Evolutionary conservation across 768 basidiomycete genomes (phyloP), one percentile per base, ranked within the genome.

Genomic region (Agrocybe praecox): DNA sequence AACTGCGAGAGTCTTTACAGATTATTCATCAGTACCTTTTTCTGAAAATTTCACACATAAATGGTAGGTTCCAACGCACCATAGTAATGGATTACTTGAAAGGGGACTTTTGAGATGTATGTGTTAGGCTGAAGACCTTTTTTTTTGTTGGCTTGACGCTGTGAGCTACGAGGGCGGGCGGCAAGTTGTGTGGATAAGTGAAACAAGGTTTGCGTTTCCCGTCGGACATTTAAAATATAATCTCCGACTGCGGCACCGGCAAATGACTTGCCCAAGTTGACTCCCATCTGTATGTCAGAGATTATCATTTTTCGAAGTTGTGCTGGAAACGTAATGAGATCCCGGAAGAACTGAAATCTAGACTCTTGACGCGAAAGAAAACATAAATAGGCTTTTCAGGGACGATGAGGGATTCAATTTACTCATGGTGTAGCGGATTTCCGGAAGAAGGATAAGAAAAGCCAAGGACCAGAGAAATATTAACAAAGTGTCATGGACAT

Each of bases 1-100:
- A 74, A 97, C 75, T 75, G 94, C 94, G 80, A 98, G 94, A 85
- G 93, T 84, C 96, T 96, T 59, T 26, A 45, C 36, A 40, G 36
- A 40, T 34, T 45, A 42, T 33, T 34, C 43, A 46, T 21, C 45
- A 49, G 52, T 48, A 53, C 48, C 48, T n/a, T 40, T 55, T 57
- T 48, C 45, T 46, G 11, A 21, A 18, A 17, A 6, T 24, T 52
- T 50, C 15, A 12, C 21, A 50, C 57, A 52, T 52, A 22, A 47
- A 36, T 29, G 26, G 46, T 46, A 22, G 21, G 26, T 48, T 23
- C 19, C 17, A 14, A 64, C 72, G 46, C 57, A 74, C 76, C 76
- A 77, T 78, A 58, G 32, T 70, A 62, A 49, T 62, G 36, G 44
- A 29, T 23, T 29, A 23, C 22, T 29, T 33, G 36, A 36, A 50